These are phyloP conservation scores for Rhodotorula sp. DNA, from an alignment of 1,284 basidiomycete species.

Conservation along the genomic window DNA sequence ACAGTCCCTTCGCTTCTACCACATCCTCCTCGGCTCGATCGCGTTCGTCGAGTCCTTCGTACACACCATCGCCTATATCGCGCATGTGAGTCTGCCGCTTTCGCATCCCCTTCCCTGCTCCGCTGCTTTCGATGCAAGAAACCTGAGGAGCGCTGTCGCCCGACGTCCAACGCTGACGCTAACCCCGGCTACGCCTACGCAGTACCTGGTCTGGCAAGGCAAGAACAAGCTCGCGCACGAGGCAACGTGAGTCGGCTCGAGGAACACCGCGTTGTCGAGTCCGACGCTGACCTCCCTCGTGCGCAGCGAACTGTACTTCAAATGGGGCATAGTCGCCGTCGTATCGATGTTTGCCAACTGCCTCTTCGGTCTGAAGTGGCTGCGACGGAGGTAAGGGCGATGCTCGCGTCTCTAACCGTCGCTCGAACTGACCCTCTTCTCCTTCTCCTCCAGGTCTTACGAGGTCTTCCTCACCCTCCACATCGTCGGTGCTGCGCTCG, in stretches of 20 bases:
- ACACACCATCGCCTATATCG: constrained; percentile 26
- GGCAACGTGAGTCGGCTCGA: constrained; percentile 13
- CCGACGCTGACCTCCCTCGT: neutral
- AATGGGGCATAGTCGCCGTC: constrained; percentile 26
- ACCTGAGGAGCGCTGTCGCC: no score
- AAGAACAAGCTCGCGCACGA: constrained; percentile 12
- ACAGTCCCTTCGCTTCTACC: constrained; percentile 26
- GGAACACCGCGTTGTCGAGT: neutral
- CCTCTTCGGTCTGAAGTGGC: constrained; percentile 10
- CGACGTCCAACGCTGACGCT: neutral
- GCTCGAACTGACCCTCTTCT: neutral
- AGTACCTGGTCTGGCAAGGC: constrained; percentile 11
- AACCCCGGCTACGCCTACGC: neutral
- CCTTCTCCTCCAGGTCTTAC: constrained; percentile 1
- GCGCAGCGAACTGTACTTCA: constrained; percentile 25
- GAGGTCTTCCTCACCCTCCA: constrained; percentile 31
- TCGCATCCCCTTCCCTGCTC: no score
- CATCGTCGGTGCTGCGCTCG: constrained; percentile 28
- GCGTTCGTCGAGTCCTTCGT: constrained; percentile 25
- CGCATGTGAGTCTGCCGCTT: constrained; percentile 1
- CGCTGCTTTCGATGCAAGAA: no score
- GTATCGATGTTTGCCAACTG: constrained; percentile 16
- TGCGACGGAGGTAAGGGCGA: constrained; percentile 6
- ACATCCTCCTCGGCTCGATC: constrained; percentile 25
- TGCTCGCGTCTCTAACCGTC: constrained; percentile 4